Evolutionary conservation across 2,329 filamentous ascomycete species (phyloP), one percentile per base, ranked within the genome.

Genomic region (Ophiostoma sp.): DNA sequence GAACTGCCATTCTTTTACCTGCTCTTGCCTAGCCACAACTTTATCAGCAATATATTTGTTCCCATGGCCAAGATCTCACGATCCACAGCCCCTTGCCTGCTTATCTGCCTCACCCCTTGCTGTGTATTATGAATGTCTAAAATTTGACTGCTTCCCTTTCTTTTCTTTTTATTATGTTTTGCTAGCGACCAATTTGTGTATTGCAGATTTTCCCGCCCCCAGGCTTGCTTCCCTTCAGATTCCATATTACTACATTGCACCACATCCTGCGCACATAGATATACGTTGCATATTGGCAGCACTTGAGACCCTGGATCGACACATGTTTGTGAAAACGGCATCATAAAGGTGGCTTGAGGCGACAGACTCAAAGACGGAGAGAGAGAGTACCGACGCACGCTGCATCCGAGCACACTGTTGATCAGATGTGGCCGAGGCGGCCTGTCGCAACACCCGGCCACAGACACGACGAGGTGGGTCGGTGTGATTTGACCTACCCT

Each of bases 101-200:
- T 9, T 5, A 9, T 60, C n/a, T 12, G 11, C 11, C 11, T 38
- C 11, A 18, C 11, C 52, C 55, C 52, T 58, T 36, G 52, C 49
- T 52, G 49, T 52, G 16, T 52, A n/a, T 16, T 47, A 47, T 47
- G 45, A 45, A 47, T 47, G 45, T 47, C 45, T 52, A n/a, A 52
- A 8, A 11, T 58, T 12, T 58, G 27, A 27, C 27, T 27, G 5
- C 52, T 58, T 7, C 52, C 52, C 9, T 38, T 38, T 36, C 52
- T 38, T 58, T 36, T 58, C 49, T 16, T 27, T 27, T 52, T 6
- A n/a, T 52, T 52, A n/a, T 58, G 1, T 8, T 52, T 52, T 18
- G 6, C 11, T 5, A 47, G 16, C 11, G 16, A 5, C 3, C 9
- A 18, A 55, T 9, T 27, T 36, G n/a, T 55, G 47, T n/a, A 14